Evolutionary conservation across 176 grass and related monocot genomes (phyloP), one percentile per base, ranked within the genome.

Genomic region (Oryza officinalis): DNA sequence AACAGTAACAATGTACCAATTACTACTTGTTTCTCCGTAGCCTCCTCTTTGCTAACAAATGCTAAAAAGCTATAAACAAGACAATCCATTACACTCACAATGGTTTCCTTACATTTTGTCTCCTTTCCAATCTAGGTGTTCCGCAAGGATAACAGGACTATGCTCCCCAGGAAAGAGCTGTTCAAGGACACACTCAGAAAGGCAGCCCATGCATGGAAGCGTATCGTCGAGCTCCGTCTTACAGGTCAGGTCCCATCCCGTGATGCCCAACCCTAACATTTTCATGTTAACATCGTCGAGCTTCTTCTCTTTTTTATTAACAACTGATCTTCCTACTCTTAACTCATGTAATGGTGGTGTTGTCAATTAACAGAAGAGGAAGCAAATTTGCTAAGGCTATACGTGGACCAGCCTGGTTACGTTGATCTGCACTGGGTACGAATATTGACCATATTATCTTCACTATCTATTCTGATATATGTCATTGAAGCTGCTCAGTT

Each of bases 341-440:
- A 43, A 14, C 81, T 85, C 47, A 86, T 67, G 7, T 26, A 43
- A 3, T 30, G 0, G 2, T 82, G 57, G 78, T 45, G 14, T 76
- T 90, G 18, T 82, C 43, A 14, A 75, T 82, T 27, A 65, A 73
- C 93, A 99, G 96, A 96, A 41, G 93, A 99, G 81, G 96, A 99
- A 86, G 96, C 96, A 68, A 50, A 82, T 63, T 38, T 92, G 65
- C 72, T 99, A 60, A 93, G 96, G 83, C 43, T 86, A 8, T 99
- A 92, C 15, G 85, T 99, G 0, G 96, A 99, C 73, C 91, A 99
- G 65, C 96, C 96, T 77, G 79, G 80, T 72, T 99, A 96, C 79
- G 89, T 89, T 23, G 96, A 99, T 96, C 87, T 99, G 40, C 96
- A 99, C 72, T 99, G 96, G 96, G 96, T 99, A 94, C 69, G 85